Percentiles rank a stretch among this genome's conserved stretches.
Conservation (phyloP, 108 stramenopile genomes). For the Fragilaria crotonensis region DNA sequence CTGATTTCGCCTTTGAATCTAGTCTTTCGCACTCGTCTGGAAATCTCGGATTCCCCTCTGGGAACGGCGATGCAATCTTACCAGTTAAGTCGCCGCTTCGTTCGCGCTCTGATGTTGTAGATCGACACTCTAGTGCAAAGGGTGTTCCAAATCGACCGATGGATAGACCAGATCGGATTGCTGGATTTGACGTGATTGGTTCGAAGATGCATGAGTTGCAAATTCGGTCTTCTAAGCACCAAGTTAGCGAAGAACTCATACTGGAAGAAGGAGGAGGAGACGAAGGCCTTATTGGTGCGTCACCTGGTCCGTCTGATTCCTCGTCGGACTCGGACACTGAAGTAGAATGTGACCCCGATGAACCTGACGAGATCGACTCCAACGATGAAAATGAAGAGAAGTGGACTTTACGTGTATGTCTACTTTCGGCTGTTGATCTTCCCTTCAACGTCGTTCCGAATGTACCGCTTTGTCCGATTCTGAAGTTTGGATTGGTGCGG, state of each 20-base stretch:
- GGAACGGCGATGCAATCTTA: no score
- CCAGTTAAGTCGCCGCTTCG: no score
- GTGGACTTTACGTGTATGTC: slow-evolving; percentile 54
- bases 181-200: no score
- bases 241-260: background rate
- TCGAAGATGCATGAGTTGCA: background rate
- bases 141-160: no score
- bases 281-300: no score
- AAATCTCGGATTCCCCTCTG: no score
- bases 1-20: no score
- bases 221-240: background rate
- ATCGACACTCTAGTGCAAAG: no score
- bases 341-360: background rate
- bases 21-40: no score
- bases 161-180: no score
- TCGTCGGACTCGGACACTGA: background rate
- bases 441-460: slow-evolving; percentile 54
- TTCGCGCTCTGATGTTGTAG: no score
- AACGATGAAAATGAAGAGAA: slow-evolving; percentile 11
- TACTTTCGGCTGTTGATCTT: slow-evolving; percentile 65
- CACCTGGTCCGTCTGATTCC: no score
- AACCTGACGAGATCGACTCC: slow-evolving; percentile 2
- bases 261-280: background rate
- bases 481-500: slow-evolving; percentile 54
- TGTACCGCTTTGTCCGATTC: slow-evolving; percentile 65